phyloP scores from a whole-genome alignment of 176 grass and related monocot species.

The Dactylis glomerata region DNA sequence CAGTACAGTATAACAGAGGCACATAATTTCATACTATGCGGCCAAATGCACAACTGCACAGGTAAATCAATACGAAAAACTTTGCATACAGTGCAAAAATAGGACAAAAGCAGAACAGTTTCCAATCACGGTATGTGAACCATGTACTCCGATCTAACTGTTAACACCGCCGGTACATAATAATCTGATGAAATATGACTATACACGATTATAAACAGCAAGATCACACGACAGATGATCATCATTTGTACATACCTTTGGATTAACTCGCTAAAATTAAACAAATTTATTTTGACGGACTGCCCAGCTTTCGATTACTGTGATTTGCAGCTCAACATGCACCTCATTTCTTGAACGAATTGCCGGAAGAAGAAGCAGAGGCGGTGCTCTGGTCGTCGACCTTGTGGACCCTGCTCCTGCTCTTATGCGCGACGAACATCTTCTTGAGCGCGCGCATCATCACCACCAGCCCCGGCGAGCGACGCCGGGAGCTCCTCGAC shows the following conservation, averaged over 20 bases:
- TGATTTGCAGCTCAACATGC: background rate
- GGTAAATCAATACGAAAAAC: background rate
- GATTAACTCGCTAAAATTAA: background rate
- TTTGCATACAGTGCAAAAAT: background rate
- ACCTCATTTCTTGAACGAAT: constrained; percentile 15
- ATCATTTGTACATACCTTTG: background rate
- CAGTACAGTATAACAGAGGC: no score
- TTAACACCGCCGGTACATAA: background rate
- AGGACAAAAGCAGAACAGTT: background rate
- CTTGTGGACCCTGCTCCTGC: constrained; percentile 33
- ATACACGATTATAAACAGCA: background rate
- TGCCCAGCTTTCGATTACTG: background rate
- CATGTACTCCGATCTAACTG: background rate
- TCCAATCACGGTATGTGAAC: background rate
- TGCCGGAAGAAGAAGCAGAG: background rate
- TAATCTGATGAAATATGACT: background rate
- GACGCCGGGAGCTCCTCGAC: constrained; percentile 39
- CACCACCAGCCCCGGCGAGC: constrained; percentile 31
- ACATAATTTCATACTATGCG: no score
- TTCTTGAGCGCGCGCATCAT: constrained; percentile 45
- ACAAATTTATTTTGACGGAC: background rate
- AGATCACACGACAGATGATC: background rate
- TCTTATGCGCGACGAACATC: constrained; percentile 42
- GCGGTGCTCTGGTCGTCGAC: constrained; percentile 26
- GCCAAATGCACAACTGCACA: background rate